Base-by-base conservation (phyloP, 192 early-diverging fungal genomes). In the Rhizophagus sp. region DNA sequence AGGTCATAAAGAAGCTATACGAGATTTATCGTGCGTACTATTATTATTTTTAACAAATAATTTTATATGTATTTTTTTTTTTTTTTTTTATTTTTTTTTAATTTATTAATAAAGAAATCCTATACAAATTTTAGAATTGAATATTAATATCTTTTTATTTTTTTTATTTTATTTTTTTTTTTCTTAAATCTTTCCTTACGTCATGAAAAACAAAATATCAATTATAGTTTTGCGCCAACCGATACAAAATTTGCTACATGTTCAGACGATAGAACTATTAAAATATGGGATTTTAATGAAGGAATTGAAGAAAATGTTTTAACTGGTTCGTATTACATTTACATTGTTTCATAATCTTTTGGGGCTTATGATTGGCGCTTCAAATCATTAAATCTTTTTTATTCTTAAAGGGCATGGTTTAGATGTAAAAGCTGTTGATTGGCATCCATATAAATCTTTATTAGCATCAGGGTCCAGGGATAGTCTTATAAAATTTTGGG, bases 351-450 rank as follows among this genome's bases (percentile, higher is more conserved):
- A 41, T 41, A 41, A 41, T 41, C 39, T 41, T 9, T 41, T 41
- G 39, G 39, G 39, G 39, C 5, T 41, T 41, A 41, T 41, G 39
- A 41, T 41, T 41, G 5, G 0, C 6, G 5, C 5, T 41, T 71
- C 24, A 22, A 22, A 44, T 63, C n/a, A 12, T 49, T 50, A 65
- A 36, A 36, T 8, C 8, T 62, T 52, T 41, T 15, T 27, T 57
- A 25, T 44, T 44, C 17, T 61, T 7, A 62, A 64, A 87, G 93
- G 98, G 0, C 98, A 99, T 85, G 96, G 94, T 62, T 97, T 96
- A 95, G 97, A 97, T 87, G 97, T 99, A 8, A 96, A 96, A 79
- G 94, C 96, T 81, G 89, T 98, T 8, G 97, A 97, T 81, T 99
- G 98, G 98, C 97, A 99, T 83, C 97, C 98, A 39, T 89, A 91